Evolutionary conservation across 257 asterid species (phyloP).

Genomic region (Solanum piurae): DNA sequence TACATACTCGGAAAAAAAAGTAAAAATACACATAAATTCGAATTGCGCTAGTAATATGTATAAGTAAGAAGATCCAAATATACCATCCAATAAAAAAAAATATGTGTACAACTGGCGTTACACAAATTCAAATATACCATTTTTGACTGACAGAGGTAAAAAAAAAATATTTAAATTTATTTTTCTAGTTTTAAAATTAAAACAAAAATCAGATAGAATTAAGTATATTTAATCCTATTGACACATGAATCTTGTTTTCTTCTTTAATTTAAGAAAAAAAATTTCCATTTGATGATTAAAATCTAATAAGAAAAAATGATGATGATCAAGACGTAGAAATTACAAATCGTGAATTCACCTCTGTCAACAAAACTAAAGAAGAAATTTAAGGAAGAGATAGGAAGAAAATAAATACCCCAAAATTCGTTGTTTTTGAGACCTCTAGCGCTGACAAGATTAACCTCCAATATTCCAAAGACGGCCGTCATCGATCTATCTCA

Average conservation of each 20-base stretch:
- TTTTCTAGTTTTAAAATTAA: background rate
- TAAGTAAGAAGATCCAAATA: no score
- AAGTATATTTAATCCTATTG: background rate
- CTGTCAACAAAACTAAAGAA: background rate
- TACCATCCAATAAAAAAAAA: no score
- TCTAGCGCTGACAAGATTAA: conserved; percentile 16
- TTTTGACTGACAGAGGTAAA: no score
- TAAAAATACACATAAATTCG: no score
- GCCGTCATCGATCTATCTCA: conserved; percentile 1
- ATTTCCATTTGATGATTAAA: background rate
- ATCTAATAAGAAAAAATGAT: background rate
- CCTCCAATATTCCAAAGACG: conserved; percentile 18
- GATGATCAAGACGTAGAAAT: background rate
- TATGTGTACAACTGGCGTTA: no score
- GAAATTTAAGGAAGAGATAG: background rate
- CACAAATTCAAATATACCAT: no score
- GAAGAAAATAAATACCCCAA: conserved; percentile 3
- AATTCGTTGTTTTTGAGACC: conserved; percentile 19
- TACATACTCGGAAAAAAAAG: no score
- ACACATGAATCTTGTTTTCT: background rate
- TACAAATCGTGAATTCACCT: background rate
- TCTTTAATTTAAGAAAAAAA: background rate
- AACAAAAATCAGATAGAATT: background rate
- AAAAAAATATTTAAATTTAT: no score
- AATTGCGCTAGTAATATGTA: no score